Evolutionary conservation across 2,329 filamentous ascomycete species (phyloP).

Genomic region (Curvularia eragrostidis): DNA sequence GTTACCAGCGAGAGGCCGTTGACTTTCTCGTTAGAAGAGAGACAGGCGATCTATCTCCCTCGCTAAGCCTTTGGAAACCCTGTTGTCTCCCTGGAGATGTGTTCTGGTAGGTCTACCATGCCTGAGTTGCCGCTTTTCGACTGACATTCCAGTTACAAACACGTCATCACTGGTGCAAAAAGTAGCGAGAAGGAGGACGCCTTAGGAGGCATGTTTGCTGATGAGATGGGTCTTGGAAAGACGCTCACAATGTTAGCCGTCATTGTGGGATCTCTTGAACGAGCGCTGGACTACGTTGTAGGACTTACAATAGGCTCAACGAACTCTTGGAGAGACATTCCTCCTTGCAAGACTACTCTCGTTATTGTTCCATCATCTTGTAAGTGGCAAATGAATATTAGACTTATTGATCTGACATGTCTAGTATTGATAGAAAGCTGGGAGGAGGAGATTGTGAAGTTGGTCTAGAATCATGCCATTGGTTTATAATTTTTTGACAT

Average conservation of each 20-base stretch:
- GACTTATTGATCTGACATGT: background rate
- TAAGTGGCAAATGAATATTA: conserved; percentile 32
- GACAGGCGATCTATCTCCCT: conserved; percentile 8
- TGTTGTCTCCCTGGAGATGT: background rate
- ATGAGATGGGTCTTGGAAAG: conserved; percentile 69
- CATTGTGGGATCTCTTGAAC: conserved; percentile 52
- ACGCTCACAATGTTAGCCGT: conserved; percentile 61
- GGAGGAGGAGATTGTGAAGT: conserved; percentile 3
- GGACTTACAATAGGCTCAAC: background rate
- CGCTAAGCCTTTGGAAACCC: conserved; percentile 11
- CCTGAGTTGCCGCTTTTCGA: background rate
- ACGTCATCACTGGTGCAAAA: conserved; percentile 74
- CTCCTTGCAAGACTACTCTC: conserved; percentile 30
- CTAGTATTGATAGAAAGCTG: conserved; percentile 1
- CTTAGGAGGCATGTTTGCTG: conserved; percentile 62
- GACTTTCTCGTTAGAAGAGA: conserved; percentile 23
- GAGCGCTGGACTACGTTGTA: conserved; percentile 48
- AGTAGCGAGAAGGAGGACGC: conserved; percentile 23
- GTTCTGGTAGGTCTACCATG: conserved; percentile 1
- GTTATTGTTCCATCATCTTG: conserved; percentile 41
- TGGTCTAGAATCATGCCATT: background rate
- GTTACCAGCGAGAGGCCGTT: conserved; percentile 22
- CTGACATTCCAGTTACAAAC: conserved; percentile 14
- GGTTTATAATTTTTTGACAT: background rate
- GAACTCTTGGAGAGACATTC: background rate